Evolutionary conservation across 140 eudicot genomes (phyloP), one percentile per base, ranked within the genome.

Genomic region (Cichorium intybus): DNA sequence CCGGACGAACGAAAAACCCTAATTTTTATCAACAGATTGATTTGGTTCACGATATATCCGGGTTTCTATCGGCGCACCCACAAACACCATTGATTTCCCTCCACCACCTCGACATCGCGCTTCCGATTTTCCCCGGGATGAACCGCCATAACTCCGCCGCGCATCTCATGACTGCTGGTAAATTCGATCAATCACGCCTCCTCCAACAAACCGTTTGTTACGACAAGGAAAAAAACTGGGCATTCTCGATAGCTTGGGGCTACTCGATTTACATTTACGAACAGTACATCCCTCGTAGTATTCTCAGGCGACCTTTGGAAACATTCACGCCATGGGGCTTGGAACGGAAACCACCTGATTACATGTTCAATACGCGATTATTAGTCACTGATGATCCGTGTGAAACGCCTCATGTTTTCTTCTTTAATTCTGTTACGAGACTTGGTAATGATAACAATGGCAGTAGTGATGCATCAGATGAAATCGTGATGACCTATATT

Each of bases 211-310:
- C 90, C 43, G 87, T 87, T 16, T 82, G 96, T 82, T 80, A 84
- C 60, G 54, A 82, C 31, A 79, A 75, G 53, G 55, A 15, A 47
- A 75, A 17, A 26, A 74, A 66, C 27, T 87, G 97, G 97, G 62
- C 96, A 7, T 78, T 87, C 39, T 90, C 97, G 0, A 60, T 84
- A 17, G 75, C 97, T 7, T 91, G 95, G 97, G 96, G 97, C n/a
- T 91, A 91, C 68, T 84, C 96, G 1, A 88, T 75, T 0, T 83
- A 91, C 15, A 75, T 91, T 29, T 91, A 91, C 24, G 96, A 91
- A 61, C 69, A 66, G 10, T 34, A 74, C 10, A 72, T 82, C 69
- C 95, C 95, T 1, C 70, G 90, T 52, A 87, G 88, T 61, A 75
- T 80, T 29, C 75, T 91, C 15, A 73, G 84, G 50, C 71, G 75